Evolutionary conservation across 495 filamentous ascomycete genomes (phyloP).

Genomic region (Xylaria curta): DNA sequence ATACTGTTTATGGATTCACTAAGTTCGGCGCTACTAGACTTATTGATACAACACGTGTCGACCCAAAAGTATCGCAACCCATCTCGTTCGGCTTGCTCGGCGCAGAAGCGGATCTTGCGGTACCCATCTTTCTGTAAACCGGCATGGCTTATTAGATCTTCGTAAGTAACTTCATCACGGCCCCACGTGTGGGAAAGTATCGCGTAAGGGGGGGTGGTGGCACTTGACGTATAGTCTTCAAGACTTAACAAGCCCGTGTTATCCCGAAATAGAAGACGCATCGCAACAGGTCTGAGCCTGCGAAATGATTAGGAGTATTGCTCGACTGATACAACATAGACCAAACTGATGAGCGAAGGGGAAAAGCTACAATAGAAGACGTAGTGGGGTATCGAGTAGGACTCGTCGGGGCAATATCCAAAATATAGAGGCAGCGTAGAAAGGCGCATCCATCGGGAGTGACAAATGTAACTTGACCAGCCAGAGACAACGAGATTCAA

Average conservation of each 20-base stretch:
- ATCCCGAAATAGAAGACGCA: background rate
- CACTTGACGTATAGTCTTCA: background rate
- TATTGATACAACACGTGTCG: conserved; percentile 48
- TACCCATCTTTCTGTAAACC: conserved; percentile 31
- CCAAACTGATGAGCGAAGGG: too few species aligned
- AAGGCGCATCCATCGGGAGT: too few species aligned
- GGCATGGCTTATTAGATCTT: conserved; percentile 31
- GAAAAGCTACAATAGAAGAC: too few species aligned
- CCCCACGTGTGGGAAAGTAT: conserved; percentile 40
- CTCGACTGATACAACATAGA: too few species aligned
- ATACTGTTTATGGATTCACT: conserved; percentile 39
- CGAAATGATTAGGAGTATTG: too few species aligned
- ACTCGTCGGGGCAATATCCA: too few species aligned
- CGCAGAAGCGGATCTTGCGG: conserved; percentile 37
- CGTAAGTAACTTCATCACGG: conserved; percentile 38
- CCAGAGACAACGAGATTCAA: too few species aligned
- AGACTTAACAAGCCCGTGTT: background rate
- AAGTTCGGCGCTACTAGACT: conserved; percentile 37
- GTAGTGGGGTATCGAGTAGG: too few species aligned
- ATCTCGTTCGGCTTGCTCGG: conserved; percentile 31
- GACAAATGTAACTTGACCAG: too few species aligned
- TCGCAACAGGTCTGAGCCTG: background rate
- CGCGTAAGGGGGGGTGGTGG: conserved; percentile 31
- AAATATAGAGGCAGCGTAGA: too few species aligned
- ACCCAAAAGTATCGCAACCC: conserved; percentile 39